Conservation (phyloP, 805 yeast species). For the Lipomyces spencermartinsiae region DNA sequence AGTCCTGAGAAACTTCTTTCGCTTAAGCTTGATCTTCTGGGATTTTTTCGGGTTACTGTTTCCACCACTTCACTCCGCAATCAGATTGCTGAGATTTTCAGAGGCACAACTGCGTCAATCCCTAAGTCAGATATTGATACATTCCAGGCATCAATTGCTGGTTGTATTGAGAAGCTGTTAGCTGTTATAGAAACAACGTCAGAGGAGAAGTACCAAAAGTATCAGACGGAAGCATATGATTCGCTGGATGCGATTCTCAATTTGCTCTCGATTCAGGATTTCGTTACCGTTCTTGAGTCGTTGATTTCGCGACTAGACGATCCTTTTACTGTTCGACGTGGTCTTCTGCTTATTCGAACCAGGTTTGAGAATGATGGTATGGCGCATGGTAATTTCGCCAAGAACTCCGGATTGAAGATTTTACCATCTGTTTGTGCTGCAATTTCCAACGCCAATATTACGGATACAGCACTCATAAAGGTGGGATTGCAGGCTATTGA, state of each 20-base stretch:
- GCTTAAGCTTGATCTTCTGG: slow-evolving; percentile 34
- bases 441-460: slow-evolving; percentile 18
- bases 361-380: slow-evolving; percentile 33
- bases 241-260: slow-evolving; percentile 68
- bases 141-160: slow-evolving; percentile 35
- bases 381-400: slow-evolving; percentile 46
- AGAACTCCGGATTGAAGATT: slow-evolving; percentile 55
- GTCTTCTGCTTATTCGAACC: slow-evolving; percentile 21
- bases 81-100: slow-evolving; percentile 54
- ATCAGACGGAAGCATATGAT: slow-evolving; percentile 55
- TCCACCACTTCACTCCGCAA: slow-evolving; percentile 2
- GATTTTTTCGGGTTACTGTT: slow-evolving; percentile 21
- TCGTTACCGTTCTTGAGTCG: slow-evolving; percentile 65
- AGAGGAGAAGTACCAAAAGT: slow-evolving; percentile 43
- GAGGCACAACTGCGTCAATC: slow-evolving; percentile 53
- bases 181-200: slow-evolving; percentile 19
- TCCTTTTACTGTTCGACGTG: slow-evolving; percentile 24
- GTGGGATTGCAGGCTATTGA: slow-evolving; percentile 73
- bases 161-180: slow-evolving; percentile 41
- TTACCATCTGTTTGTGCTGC: slow-evolving; percentile 30
- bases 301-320: slow-evolving; percentile 43
- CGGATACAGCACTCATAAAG: slow-evolving; percentile 60
- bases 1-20: slow-evolving; percentile 29
- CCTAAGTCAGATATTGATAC: slow-evolving; percentile 6
- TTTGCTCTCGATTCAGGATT: slow-evolving; percentile 75